Percentiles rank a stretch among this genome's conserved stretches.
phyloP scores from a whole-genome alignment of 495 filamentous ascomycete species.

The Cercophora scortea region DNA sequence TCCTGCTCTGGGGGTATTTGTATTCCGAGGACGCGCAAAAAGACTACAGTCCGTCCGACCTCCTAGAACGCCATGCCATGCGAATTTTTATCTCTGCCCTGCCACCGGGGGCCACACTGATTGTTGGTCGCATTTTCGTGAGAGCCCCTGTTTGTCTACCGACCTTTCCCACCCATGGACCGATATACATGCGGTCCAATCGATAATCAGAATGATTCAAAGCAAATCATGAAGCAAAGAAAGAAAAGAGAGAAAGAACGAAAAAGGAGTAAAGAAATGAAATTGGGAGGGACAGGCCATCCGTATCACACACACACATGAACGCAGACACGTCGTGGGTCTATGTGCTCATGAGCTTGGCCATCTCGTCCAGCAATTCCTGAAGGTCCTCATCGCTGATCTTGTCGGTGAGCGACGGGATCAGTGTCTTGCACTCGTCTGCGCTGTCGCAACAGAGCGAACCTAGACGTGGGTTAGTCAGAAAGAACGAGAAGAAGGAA shows the following conservation, averaged over 20 bases:
- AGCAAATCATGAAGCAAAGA: too few species aligned
- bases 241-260: background rate
- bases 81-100: constrained; percentile 4
- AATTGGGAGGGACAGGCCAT: background rate
- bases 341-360: constrained; percentile 47
- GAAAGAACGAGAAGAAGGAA: too few species aligned
- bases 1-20: too few species aligned
- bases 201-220: too few species aligned
- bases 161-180: too few species aligned
- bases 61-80: constrained; percentile 11
- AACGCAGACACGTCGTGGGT: background rate
- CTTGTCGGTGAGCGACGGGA: constrained; percentile 83
- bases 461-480: constrained; percentile 39
- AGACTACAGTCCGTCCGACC: background rate
- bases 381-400: constrained; percentile 81
- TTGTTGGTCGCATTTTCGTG: background rate
- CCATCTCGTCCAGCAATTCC: constrained; percentile 82
- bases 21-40: too few species aligned
- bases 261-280: background rate
- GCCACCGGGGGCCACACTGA: background rate
- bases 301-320: background rate
- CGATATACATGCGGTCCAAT: too few species aligned
- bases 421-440: constrained; percentile 94
- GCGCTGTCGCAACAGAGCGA: constrained; percentile 84
- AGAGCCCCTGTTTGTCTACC: too few species aligned